Evolutionary conservation across 129 eudicot species (phyloP).

Genomic region (Dittrichia graveolens): DNA sequence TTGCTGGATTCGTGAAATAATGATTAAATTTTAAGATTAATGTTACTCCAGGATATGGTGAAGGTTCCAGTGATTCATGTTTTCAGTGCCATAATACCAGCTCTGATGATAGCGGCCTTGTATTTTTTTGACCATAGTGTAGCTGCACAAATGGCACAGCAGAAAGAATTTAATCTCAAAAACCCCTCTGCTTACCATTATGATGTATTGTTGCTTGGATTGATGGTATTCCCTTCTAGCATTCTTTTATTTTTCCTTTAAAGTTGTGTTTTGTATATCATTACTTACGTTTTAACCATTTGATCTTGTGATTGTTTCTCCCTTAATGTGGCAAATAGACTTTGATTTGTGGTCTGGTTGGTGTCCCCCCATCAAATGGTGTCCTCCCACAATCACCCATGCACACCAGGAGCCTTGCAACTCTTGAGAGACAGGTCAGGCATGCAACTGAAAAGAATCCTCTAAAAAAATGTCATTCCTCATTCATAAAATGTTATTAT

Average conservation of each 20-base stretch:
- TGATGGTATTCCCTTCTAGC: constrained; percentile 54
- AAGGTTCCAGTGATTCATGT: constrained; percentile 68
- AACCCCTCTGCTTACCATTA: constrained; percentile 94
- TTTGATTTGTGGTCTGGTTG: constrained; percentile 79
- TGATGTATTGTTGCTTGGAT: constrained; percentile 77
- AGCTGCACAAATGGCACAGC: constrained; percentile 97
- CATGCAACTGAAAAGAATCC: neutral
- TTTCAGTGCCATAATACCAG: constrained; percentile 78
- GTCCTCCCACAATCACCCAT: constrained; percentile 92
- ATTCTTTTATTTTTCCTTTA: neutral
- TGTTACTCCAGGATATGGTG: constrained; percentile 66
- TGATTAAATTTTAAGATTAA: neutral
- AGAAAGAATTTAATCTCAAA: constrained; percentile 82
- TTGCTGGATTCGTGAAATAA: neutral
- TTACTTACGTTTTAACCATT: neutral
- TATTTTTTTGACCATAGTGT: constrained; percentile 98
- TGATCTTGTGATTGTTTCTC: constrained; percentile 6
- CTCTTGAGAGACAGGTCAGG: constrained; percentile 69
- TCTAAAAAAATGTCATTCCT: neutral
- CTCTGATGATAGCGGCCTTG: constrained; percentile 86
- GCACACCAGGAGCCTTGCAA: constrained; percentile 88
- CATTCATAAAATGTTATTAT: neutral
- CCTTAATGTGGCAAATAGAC: constrained; percentile 41
- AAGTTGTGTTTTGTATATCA: neutral
- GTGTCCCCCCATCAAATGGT: constrained; percentile 88